Percentiles rank a stretch among this genome's conserved stretches.
Evolutionary conservation across 1,284 basidiomycete genomes (phyloP).

Genomic region (Somion occarium): DNA sequence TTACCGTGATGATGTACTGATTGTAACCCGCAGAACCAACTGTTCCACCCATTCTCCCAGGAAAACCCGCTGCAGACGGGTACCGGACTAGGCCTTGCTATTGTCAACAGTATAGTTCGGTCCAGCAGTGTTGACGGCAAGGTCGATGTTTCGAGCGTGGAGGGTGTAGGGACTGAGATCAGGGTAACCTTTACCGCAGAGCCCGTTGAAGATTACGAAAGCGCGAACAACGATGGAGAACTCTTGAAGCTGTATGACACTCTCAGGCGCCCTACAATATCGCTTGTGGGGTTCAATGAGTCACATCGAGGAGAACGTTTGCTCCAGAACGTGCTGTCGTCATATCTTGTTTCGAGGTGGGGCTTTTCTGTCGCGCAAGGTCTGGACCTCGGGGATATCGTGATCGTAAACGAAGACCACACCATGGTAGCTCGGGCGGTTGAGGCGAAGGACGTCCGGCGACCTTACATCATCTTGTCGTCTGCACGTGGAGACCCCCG

Average conservation of each 20-base stretch:
- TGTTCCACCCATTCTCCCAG: conserved; percentile 97
- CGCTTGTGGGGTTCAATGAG: conserved; percentile 72
- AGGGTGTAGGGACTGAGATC: conserved; percentile 91
- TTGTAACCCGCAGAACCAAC: conserved; percentile 65
- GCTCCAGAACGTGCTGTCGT: conserved; percentile 55
- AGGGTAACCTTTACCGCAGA: conserved; percentile 84
- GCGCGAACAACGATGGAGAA: conserved; percentile 34
- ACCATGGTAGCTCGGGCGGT: conserved; percentile 54
- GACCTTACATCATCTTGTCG: conserved; percentile 74
- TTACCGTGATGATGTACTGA: not conserved
- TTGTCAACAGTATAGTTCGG: conserved; percentile 90
- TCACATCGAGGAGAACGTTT: conserved; percentile 68
- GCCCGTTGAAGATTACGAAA: conserved; percentile 40
- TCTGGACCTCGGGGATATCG: conserved; percentile 61
- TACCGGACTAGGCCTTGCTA: conserved; percentile 94
- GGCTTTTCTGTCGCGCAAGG: conserved; percentile 55
- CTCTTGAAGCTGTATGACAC: conserved; percentile 44
- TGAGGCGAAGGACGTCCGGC: conserved; percentile 48
- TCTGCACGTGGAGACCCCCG: conserved; percentile 63
- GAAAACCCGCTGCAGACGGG: conserved; percentile 89
- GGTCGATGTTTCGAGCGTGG: conserved; percentile 84
- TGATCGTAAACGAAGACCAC: conserved; percentile 82
- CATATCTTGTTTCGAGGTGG: conserved; percentile 77
- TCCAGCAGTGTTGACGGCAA: conserved; percentile 87
- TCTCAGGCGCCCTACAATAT: conserved; percentile 48